phyloP scores from a whole-genome alignment of 805 yeast species.

The Candida parachauliodes region DNA sequence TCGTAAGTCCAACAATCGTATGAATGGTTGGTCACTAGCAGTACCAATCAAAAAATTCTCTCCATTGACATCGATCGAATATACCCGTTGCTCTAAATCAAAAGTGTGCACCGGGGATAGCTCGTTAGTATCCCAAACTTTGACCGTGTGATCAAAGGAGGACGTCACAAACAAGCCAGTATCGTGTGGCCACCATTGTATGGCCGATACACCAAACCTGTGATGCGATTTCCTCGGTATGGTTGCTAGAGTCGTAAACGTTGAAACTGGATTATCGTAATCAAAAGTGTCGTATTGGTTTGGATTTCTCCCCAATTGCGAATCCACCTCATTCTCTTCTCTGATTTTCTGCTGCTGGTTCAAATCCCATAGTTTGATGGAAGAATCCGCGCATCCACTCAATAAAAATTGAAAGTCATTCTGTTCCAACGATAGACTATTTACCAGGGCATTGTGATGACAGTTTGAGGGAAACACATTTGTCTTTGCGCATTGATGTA shows the following conservation, averaged over 20 bases:
- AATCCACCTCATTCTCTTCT: conserved; percentile 16
- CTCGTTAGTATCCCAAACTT: conserved; percentile 75
- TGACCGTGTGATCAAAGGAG: conserved; percentile 74
- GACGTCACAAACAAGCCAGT: conserved; percentile 81
- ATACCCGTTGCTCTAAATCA: conserved; percentile 57
- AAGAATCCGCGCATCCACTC: conserved; percentile 73
- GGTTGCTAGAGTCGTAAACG: conserved; percentile 26
- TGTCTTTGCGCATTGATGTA: conserved; percentile 19
- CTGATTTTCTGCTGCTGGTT: conserved; percentile 10
- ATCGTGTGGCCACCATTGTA: conserved; percentile 88
- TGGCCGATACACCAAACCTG: conserved; percentile 65
- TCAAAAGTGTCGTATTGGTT: conserved; percentile 25
- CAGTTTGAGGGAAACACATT: conserved; percentile 39
- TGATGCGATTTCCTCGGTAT: conserved; percentile 48
- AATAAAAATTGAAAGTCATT: conserved; percentile 45
- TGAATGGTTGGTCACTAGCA: conserved; percentile 67
- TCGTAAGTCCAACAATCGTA: conserved; percentile 69
- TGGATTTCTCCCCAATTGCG: conserved; percentile 1
- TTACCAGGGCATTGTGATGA: conserved; percentile 52
- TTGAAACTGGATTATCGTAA: conserved; percentile 26
- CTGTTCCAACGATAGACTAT: conserved; percentile 55
- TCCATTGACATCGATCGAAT: conserved; percentile 56
- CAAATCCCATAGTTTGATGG: conserved; percentile 65
- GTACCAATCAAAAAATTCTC: conserved; percentile 57
- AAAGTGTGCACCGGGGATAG: conserved; percentile 67